Evolutionary conservation across 352 stramenopile species (phyloP).

Genomic region (Plasmopara viticola): DNA sequence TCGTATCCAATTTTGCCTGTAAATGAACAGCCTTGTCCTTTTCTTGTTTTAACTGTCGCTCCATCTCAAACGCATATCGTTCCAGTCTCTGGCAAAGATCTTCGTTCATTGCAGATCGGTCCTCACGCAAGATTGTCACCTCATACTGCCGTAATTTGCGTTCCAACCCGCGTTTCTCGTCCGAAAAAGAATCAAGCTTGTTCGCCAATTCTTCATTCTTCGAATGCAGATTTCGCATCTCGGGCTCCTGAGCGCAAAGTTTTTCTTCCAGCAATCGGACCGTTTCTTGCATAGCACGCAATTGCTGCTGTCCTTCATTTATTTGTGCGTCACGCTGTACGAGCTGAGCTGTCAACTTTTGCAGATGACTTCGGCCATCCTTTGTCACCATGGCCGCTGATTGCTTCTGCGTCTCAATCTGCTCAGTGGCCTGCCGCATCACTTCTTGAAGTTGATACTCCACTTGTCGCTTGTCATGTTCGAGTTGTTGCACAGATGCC

Average conservation of each 20-base stretch:
- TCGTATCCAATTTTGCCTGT: constrained; percentile 31
- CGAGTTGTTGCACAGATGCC: constrained; percentile 26
- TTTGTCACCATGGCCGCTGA: constrained; percentile 34
- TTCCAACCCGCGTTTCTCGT: constrained; percentile 38
- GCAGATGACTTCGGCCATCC: constrained; percentile 36
- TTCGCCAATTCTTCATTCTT: constrained; percentile 29
- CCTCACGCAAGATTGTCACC: constrained; percentile 9
- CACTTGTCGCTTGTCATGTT: constrained; percentile 46
- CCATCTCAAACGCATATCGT: constrained; percentile 30
- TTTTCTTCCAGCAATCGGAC: constrained; percentile 29
- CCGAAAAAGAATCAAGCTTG: constrained; percentile 30
- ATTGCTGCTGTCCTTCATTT: constrained; percentile 35
- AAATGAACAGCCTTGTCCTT: constrained; percentile 37
- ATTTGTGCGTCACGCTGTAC: constrained; percentile 43
- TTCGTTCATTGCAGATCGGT: constrained; percentile 21
- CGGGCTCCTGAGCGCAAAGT: constrained; percentile 28
- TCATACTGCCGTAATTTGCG: constrained; percentile 15
- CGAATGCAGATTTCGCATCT: constrained; percentile 25
- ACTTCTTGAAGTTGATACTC: constrained; percentile 46
- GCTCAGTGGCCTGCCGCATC: constrained; percentile 40
- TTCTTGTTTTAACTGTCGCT: constrained; percentile 35
- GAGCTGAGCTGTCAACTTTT: constrained; percentile 32
- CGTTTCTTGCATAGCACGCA: constrained; percentile 26
- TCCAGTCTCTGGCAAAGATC: constrained; percentile 39
- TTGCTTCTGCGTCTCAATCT: constrained; percentile 44